Conservation (phyloP, 2,329 filamentous ascomycete species). For the Albifimbria verrucaria region DNA sequence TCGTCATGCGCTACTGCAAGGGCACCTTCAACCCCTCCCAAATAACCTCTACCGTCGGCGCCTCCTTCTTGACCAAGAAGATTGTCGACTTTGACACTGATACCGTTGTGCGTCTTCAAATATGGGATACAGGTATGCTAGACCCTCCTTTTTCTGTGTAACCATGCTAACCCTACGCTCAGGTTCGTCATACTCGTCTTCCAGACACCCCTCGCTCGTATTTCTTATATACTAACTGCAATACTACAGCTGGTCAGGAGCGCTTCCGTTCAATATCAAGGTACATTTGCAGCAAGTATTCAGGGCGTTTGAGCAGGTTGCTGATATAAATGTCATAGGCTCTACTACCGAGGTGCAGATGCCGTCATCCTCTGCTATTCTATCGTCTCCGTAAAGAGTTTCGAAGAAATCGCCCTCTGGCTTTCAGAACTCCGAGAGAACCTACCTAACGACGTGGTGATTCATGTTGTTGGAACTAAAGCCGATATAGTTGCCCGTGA, state of each 20-base stretch:
- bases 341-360: conserved; percentile 95
- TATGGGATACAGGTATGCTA: conserved; percentile 79
- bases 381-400: conserved; percentile 82
- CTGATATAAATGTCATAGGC: not conserved
- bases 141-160: conserved; percentile 4
- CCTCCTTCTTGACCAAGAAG: conserved; percentile 75
- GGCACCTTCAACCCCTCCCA: conserved; percentile 65
- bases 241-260: conserved; percentile 72
- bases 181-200: conserved; percentile 7
- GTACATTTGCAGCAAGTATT: no score
- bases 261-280: conserved; percentile 91
- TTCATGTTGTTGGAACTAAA: conserved; percentile 95
- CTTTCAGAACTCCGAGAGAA: conserved; percentile 80
- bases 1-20: conserved; percentile 74
- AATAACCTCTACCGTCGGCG: conserved; percentile 70
- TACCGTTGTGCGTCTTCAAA: conserved; percentile 84
- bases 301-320: no score
- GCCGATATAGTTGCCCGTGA: conserved; percentile 86
- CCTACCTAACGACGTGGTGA: conserved; percentile 71
- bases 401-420: conserved; percentile 91
- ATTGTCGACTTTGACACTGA: conserved; percentile 81
- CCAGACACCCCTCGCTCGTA: not conserved
- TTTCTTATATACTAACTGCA: conserved; percentile 10
- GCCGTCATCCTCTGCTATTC: conserved; percentile 93
- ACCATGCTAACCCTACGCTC: not conserved